phyloP scores from a whole-genome alignment of 805 yeast species.

The Candida namnaoensis region DNA sequence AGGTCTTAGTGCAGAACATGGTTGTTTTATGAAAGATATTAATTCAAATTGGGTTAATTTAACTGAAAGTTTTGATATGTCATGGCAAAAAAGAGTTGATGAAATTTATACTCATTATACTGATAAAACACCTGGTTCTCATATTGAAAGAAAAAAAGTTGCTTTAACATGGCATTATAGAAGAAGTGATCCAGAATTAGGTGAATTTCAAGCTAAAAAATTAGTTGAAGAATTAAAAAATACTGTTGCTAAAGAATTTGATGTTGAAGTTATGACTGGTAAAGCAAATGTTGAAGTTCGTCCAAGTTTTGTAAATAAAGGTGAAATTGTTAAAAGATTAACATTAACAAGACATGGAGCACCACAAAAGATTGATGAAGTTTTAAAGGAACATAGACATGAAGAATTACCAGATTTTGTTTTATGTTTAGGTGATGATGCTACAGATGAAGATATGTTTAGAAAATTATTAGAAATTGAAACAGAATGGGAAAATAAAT shows the following conservation, averaged over 20 bases:
- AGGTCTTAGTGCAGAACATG: conserved; percentile 95
- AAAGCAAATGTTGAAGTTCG: conserved; percentile 97
- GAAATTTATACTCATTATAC: conserved; percentile 69
- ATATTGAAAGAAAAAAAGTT: conserved; percentile 80
- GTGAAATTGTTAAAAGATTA: conserved; percentile 84
- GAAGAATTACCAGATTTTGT: conserved; percentile 72
- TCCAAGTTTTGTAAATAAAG: conserved; percentile 90
- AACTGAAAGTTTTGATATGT: conserved; percentile 78
- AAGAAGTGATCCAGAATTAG: conserved; percentile 88
- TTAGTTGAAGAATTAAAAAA: conserved; percentile 55
- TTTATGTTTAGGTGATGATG: conserved; percentile 90
- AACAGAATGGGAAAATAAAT: conserved; percentile 34
- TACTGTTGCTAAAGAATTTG: conserved; percentile 55
- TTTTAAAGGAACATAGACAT: conserved; percentile 22
- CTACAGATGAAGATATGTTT: conserved; percentile 98
- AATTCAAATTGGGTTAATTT: conserved; percentile 74
- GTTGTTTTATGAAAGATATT: conserved; percentile 84
- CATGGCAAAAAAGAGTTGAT: conserved; percentile 85
- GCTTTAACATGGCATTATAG: conserved; percentile 98
- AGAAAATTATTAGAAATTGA: conserved; percentile 61
- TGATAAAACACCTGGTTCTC: conserved; percentile 84
- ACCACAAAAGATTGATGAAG: conserved; percentile 31
- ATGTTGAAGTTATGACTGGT: conserved; percentile 93
- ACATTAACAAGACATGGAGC: conserved; percentile 57
- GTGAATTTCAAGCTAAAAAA: conserved; percentile 74